Evolutionary conservation across 495 filamentous ascomycete species (phyloP), one percentile per base, ranked within the genome.

Genomic region (Aspergillus heteromorphus): DNA sequence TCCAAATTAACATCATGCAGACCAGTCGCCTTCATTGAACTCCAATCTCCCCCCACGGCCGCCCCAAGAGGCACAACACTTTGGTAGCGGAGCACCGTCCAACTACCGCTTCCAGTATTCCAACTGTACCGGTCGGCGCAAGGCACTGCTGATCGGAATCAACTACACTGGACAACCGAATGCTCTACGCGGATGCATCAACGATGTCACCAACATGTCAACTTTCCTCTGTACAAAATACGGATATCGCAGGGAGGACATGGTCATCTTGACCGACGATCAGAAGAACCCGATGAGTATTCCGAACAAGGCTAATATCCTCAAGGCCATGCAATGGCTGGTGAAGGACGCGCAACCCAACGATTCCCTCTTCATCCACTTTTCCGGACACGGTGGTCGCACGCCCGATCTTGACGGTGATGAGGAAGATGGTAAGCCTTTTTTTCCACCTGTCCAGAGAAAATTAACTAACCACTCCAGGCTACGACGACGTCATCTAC

Each of bases 191-290:
- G 93, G 93, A 34, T 98, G 93, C 63, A 97, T 97, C 76, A 97
- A 97, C 71, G 93, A 98, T 69, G 95, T 97, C 45, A 86, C 91
- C 66, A 97, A 97, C 66, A 96, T 98, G 91, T 95, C 90, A 17
- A 78, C 75, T 42, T 98, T 95, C 65, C 79, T 98, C 30, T 85
- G 91, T 58, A 79, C 90, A 55, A 82, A 87, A 51, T 93, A 89
- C 62, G 86, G 87, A 4, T 98, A 97, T 69, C 88, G 89, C 60
- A 79, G 93, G 40, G 92, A 97, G 69, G 93, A 97, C 66, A 98
- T 98, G 93, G 93, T 98, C 27, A 91, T 96, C 57, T 79, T 98
- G 57, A 97, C 93, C 27, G 93, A 98, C 62, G 93, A 98, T 65
- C 92, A 96, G 71, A 83, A 89, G 61, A 92, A 96, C 61, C 89